phyloP scores from a whole-genome alignment of 495 filamentous ascomycete genomes.

The Neurospora sp. region DNA sequence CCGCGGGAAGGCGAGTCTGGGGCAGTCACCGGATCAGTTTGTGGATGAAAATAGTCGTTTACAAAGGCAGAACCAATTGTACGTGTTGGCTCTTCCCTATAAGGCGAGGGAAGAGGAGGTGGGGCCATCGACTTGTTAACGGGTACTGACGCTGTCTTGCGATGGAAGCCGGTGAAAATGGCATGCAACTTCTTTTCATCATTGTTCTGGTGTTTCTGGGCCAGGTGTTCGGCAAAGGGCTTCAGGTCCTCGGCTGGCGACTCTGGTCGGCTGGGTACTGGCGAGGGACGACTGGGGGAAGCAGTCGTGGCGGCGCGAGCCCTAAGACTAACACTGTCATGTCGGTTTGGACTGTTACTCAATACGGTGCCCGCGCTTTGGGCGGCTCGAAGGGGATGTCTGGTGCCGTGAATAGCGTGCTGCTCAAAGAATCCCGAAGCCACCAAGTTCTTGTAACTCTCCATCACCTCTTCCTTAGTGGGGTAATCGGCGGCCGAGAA shows the following conservation, averaged over 20 bases:
- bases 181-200: not conserved
- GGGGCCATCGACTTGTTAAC: not conserved
- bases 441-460: constrained; percentile 34
- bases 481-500: constrained; percentile 20
- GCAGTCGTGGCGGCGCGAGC: constrained; percentile 1
- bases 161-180: not conserved
- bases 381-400: constrained; percentile 23
- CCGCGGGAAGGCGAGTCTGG: constrained; percentile 6
- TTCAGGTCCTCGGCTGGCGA: not conserved
- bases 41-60: not conserved
- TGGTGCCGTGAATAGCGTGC: constrained; percentile 37
- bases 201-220: constrained; percentile 4
- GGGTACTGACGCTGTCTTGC: not conserved
- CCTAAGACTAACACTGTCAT: not conserved
- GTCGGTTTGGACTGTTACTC: not conserved
- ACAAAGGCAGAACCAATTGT: not conserved
- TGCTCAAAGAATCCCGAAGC: constrained; percentile 37
- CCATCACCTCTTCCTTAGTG: constrained; percentile 33
- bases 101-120: not conserved
- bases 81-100: not conserved
- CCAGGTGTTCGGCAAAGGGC: not conserved
- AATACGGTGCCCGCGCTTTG: constrained; percentile 7
- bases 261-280: not conserved
- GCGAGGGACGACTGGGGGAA: constrained; percentile 1
- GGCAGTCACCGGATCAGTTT: not conserved